Evolutionary conservation across 176 grass and related monocot species (phyloP).

Genomic region (Aegilops umbellulata): DNA sequence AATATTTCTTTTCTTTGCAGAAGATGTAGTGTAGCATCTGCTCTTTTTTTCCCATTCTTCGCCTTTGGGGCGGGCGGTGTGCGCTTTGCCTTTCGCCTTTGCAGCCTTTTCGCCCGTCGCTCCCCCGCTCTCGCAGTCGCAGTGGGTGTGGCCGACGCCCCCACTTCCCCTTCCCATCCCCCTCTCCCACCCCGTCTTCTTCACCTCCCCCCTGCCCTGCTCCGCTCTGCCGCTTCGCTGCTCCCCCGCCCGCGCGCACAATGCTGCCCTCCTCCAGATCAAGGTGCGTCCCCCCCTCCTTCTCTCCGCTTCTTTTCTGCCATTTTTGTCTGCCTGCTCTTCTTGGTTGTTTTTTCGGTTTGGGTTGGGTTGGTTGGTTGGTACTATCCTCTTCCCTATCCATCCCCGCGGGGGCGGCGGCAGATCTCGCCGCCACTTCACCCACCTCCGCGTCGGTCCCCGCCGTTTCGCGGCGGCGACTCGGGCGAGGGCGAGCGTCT

Average conservation of each 20-base stretch:
- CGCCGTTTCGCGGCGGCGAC: background rate
- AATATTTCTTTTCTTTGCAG: background rate
- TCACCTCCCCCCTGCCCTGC: background rate
- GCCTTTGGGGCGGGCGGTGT: background rate
- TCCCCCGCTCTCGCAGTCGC: background rate
- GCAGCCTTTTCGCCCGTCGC: conserved; percentile 31
- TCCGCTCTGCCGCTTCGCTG: too few relatives aligned
- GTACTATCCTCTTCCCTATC: background rate
- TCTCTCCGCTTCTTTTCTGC: background rate
- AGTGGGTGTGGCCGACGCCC: background rate
- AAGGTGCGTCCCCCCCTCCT: conserved; percentile 14
- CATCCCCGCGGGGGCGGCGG: too few relatives aligned
- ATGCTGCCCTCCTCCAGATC: conserved; percentile 69
- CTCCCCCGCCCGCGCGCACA: conserved; percentile 4
- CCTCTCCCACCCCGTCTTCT: background rate
- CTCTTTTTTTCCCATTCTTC: background rate
- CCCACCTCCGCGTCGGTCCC: too few relatives aligned
- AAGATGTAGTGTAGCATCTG: background rate
- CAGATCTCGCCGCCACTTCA: background rate
- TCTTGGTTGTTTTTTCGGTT: background rate
- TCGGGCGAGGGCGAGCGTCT: background rate
- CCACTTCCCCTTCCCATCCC: background rate
- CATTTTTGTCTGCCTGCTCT: background rate
- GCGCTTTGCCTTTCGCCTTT: conserved; percentile 37
- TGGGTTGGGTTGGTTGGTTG: background rate